Evolutionary conservation across 176 grass and related monocot genomes (phyloP).

Genomic region (Elymus sibiricus): DNA sequence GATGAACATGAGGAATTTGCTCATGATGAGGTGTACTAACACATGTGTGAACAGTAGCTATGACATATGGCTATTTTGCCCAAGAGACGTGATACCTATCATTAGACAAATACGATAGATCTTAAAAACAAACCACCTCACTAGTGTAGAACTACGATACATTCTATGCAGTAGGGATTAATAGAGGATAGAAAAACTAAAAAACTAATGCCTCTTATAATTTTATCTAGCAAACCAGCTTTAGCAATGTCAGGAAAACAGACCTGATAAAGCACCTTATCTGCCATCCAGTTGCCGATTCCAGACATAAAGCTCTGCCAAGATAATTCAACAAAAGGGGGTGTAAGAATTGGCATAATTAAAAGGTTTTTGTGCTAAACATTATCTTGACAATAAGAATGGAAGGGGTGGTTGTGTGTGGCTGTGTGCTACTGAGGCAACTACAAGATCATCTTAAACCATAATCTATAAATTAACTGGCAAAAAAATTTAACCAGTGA

Average conservation of each 20-base stretch:
- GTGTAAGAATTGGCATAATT: neutral
- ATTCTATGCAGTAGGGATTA: neutral
- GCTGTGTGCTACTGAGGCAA: neutral
- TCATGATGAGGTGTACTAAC: neutral
- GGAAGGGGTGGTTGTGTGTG: no score
- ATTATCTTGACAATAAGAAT: neutral
- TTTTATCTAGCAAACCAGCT: neutral
- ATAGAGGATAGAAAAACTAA: neutral
- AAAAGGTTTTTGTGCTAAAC: neutral
- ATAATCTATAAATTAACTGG: neutral
- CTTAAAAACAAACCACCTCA: neutral
- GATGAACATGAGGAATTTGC: neutral
- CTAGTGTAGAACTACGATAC: neutral
- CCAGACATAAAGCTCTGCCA: slow-evolving; percentile 74
- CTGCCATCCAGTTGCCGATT: slow-evolving; percentile 80
- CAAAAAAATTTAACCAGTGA: neutral
- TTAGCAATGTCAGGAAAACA: neutral
- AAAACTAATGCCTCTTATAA: neutral
- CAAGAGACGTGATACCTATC: neutral
- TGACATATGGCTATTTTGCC: neutral
- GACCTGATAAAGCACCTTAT: slow-evolving; percentile 89
- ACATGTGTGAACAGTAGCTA: neutral
- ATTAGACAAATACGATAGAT: neutral
- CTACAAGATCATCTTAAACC: neutral
- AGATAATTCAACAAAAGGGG: neutral